A percentile compares a stretch with the other conserved stretches of the same genome.
Conservation (phyloP, 1,284 basidiomycete species). For the Cryptococcus hybrid region DNA sequence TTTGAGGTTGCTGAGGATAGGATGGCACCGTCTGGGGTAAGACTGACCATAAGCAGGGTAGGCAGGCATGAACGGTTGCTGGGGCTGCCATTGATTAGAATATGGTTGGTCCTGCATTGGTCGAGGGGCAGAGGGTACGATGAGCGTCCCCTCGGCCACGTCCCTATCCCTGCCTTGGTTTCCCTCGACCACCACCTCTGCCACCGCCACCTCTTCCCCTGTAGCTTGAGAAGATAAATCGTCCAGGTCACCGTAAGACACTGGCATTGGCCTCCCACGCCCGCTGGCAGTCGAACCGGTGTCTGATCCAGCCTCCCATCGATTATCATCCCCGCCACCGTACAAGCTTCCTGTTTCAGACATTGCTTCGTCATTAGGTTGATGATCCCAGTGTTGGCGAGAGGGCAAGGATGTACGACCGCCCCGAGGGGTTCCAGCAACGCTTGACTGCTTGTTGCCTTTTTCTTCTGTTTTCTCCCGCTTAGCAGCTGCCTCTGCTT, state of each 20-base stretch:
- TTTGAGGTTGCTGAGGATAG: not conserved
- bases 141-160: slow-evolving; percentile 20
- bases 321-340: slow-evolving; percentile 18
- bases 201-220: slow-evolving; percentile 10
- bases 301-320: slow-evolving; percentile 22
- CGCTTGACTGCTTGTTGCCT: slow-evolving; percentile 7
- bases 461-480: slow-evolving; percentile 35
- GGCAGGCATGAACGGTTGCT: not conserved
- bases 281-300: slow-evolving; percentile 16
- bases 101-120: not conserved
- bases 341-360: slow-evolving; percentile 27
- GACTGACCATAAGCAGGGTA: not conserved
- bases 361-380: slow-evolving; percentile 17
- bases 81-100: not conserved
- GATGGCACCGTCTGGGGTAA: not conserved
- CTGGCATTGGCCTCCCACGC: slow-evolving; percentile 21
- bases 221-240: not conserved
- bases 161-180: slow-evolving; percentile 27
- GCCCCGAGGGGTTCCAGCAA: not conserved
- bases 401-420: slow-evolving; percentile 19
- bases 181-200: slow-evolving; percentile 22
- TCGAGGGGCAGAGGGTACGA: slow-evolving; percentile 2
- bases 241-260: slow-evolving; percentile 26
- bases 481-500: slow-evolving; percentile 55
- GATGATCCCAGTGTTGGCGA: slow-evolving; percentile 43